phyloP scores from a whole-genome alignment of 352 stramenopile genomes.

The Phytophthora brassicae region DNA sequence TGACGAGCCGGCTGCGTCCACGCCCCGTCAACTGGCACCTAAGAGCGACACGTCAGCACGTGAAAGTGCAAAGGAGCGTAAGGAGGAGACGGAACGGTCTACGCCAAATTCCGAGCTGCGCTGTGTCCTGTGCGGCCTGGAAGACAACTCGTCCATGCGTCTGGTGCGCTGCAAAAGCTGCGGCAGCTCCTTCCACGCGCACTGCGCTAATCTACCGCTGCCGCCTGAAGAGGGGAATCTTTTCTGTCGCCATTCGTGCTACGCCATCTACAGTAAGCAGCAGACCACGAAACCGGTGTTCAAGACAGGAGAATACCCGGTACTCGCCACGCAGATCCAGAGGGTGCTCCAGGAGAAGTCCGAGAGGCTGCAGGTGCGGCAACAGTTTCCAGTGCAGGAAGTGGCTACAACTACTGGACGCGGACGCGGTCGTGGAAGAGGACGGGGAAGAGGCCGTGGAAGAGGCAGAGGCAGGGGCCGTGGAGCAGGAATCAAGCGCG shows the following conservation, averaged over 20 bases:
- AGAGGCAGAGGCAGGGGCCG: constrained; percentile 29
- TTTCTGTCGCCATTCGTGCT: constrained; percentile 72
- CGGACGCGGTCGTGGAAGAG: constrained; percentile 21
- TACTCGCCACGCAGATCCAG: constrained; percentile 51
- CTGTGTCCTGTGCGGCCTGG: constrained; percentile 35
- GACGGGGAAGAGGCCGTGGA: constrained; percentile 21
- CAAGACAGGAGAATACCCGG: constrained; percentile 40
- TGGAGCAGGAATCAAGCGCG: constrained; percentile 24
- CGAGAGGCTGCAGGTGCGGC: constrained; percentile 30
- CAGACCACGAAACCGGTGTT: constrained; percentile 19
- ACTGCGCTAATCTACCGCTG: constrained; percentile 63
- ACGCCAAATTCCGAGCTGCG: background rate
- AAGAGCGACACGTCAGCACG: constrained; percentile 16
- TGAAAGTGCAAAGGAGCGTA: constrained; percentile 5
- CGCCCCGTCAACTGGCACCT: constrained; percentile 9
- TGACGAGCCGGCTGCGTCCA: background rate
- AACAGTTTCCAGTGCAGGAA: constrained; percentile 27
- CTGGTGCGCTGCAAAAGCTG: constrained; percentile 64
- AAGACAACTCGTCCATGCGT: constrained; percentile 26
- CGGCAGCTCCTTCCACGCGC: constrained; percentile 53
- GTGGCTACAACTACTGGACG: constrained; percentile 3
- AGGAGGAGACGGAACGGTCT: background rate
- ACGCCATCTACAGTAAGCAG: constrained; percentile 47
- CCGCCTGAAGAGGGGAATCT: constrained; percentile 65
- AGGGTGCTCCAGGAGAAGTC: constrained; percentile 37